A percentile compares a stretch with the other conserved stretches of the same genome.
These are phyloP conservation scores for Linnemannia elongata DNA, from an alignment of 192 early-diverging fungal genomes.

Conservation along the genomic window DNA sequence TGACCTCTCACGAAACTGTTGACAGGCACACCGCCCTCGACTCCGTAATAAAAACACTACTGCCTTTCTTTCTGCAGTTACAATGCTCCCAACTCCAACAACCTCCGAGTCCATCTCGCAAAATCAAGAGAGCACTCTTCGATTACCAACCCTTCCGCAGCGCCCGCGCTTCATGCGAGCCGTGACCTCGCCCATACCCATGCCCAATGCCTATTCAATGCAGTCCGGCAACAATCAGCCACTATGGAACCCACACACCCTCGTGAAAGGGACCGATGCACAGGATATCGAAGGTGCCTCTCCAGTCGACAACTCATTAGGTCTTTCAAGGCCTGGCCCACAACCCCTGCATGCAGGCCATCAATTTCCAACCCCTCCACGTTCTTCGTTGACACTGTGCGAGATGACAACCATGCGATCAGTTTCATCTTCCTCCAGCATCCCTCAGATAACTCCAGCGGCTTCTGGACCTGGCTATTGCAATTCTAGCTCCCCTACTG, in stretches of 20 bases:
- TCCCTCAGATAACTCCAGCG: neutral
- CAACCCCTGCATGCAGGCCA: neutral
- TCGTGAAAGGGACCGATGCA: neutral
- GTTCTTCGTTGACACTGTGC: neutral
- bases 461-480: neutral
- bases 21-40: neutral
- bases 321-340: neutral
- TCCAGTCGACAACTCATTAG: neutral
- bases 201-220: constrained; percentile 14
- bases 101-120: neutral
- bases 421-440: constrained; percentile 13
- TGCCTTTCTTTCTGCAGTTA: neutral
- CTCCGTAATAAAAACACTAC: neutral
- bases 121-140: neutral
- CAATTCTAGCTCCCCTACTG: neutral
- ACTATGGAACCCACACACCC: neutral
- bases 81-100: neutral
- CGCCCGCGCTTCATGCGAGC: constrained; percentile 30
- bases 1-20: neutral
- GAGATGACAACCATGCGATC: neutral
- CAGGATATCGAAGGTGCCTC: neutral
- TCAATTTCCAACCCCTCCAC: neutral
- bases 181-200: constrained; percentile 30
- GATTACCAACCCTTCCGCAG: neutral
- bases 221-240: neutral